Evolutionary conservation across 1,284 basidiomycete genomes (phyloP), one percentile per base, ranked within the genome.

Genomic region (Salmacisia buchloeana): DNA sequence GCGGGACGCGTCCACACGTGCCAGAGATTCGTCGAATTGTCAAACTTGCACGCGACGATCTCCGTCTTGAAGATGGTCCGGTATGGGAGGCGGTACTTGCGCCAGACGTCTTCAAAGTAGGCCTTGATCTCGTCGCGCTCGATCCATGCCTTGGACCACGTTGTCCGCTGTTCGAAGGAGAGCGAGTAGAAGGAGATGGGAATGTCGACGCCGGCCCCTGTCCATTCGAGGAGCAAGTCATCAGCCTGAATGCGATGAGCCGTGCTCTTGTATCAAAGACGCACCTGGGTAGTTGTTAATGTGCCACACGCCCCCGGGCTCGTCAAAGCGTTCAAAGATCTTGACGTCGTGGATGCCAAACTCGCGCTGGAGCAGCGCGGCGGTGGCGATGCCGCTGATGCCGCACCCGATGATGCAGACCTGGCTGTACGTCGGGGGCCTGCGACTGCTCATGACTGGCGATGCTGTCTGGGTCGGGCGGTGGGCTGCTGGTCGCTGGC

Each of bases 321-420:
- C 71, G 1, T 59, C 62, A 10, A 61, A 43, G 10, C 63, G 60
- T 34, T 76, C 74, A 36, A 76, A 63, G 29, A 76, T 71, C 60
- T 63, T 66, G 62, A 76, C 61, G 56, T 76, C 73, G 58, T 68
- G 66, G 34, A 76, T 65, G 49, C 66, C 68, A 52, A 52, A 36
- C 59, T 69, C 71, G 35, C 63, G 62, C 58, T 75, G 72, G 43
- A 78, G 69, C 54, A 75, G 76, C 58, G 69, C 71, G 0, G 75
- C 72, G 60, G 77, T 66, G 35, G 68, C 66, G 15, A 77, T 70
- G 36, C 75, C 74, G 18, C 68, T 71, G 54, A 77, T 63, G n/a
- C 76, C 75, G 43, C 68, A 72, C 45, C 76, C 76, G 23, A 78
- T 63, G 41, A 74, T 73, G 29, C 77, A 56, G 18, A 75, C 71